Conservation (phyloP, 2,329 filamentous ascomycete species). For the Biscogniauxia sp. region DNA sequence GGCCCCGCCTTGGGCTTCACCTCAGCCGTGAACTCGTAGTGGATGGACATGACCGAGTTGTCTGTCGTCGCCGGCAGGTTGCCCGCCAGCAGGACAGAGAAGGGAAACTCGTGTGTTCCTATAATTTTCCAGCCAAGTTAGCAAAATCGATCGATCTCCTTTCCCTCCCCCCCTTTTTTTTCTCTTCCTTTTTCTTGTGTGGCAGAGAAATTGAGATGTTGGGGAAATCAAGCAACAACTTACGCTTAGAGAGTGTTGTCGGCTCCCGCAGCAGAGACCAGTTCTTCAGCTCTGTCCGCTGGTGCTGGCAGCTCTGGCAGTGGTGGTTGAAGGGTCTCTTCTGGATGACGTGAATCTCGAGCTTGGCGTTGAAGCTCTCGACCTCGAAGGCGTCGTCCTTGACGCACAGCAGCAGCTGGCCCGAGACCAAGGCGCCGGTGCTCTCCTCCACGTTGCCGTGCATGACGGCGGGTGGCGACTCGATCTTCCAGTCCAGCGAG, state of each 20-base stretch:
- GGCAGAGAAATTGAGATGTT: no score
- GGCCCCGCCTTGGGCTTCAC: slow-evolving; percentile 59
- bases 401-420: slow-evolving; percentile 73
- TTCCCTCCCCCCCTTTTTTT: slow-evolving; percentile 7
- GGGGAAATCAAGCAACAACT: no score
- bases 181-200: no score
- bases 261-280: slow-evolving; percentile 73
- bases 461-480: slow-evolving; percentile 84
- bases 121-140: slow-evolving; percentile 29
- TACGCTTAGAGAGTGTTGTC: slow-evolving; percentile 49
- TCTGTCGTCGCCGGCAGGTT: slow-evolving; percentile 82
- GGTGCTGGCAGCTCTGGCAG: slow-evolving; percentile 73
- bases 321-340: slow-evolving; percentile 80
- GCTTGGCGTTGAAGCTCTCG: slow-evolving; percentile 68
- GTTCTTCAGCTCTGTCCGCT: slow-evolving; percentile 69
- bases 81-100: slow-evolving; percentile 82
- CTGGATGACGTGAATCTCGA: slow-evolving; percentile 69
- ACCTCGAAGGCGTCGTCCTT: slow-evolving; percentile 65
- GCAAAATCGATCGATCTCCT: slow-evolving; percentile 6
- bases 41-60: slow-evolving; percentile 67
- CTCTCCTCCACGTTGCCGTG: slow-evolving; percentile 74
- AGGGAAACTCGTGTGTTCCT: slow-evolving; percentile 77
- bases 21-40: slow-evolving; percentile 75
- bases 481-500: slow-evolving; percentile 60
- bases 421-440: slow-evolving; percentile 81